Evolutionary conservation across 2,329 filamentous ascomycete genomes (phyloP).

Genomic region (Juglanconis juglandina): DNA sequence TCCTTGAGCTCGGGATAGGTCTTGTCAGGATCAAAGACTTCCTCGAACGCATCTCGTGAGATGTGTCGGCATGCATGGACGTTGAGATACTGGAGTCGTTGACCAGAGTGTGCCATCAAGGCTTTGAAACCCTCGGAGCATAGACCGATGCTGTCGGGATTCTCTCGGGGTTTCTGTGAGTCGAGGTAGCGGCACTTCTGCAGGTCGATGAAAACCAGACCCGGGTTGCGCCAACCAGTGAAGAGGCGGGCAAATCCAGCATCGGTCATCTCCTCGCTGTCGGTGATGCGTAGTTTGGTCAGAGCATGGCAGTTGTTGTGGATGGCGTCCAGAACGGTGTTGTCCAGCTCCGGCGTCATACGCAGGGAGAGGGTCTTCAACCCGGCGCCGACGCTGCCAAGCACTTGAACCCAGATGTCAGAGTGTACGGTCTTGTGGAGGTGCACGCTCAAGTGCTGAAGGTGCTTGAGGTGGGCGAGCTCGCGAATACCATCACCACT

Average conservation of each 20-base stretch:
- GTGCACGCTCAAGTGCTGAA: constrained; percentile 74
- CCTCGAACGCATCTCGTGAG: constrained; percentile 65
- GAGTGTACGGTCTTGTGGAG: constrained; percentile 56
- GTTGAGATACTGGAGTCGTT: constrained; percentile 63
- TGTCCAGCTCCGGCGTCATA: constrained; percentile 63
- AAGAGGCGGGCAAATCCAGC: constrained; percentile 71
- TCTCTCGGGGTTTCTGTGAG: constrained; percentile 63
- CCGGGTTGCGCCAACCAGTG: constrained; percentile 68
- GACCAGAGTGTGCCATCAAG: constrained; percentile 79
- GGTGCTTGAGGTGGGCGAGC: constrained; percentile 58
- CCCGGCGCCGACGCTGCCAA: constrained; percentile 59
- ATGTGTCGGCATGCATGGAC: constrained; percentile 86
- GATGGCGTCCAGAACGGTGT: constrained; percentile 67
- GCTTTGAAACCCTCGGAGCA: constrained; percentile 73
- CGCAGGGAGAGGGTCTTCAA: constrained; percentile 78
- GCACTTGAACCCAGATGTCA: constrained; percentile 56
- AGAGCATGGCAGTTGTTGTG: constrained; percentile 66
- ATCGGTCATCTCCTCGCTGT: constrained; percentile 74
- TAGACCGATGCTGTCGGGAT: constrained; percentile 66
- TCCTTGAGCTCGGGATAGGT: constrained; percentile 65
- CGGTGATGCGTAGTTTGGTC: constrained; percentile 74
- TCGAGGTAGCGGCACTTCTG: constrained; percentile 76
- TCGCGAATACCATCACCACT: constrained; percentile 62
- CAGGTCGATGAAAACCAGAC: constrained; percentile 69
- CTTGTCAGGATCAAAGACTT: constrained; percentile 62